A percentile compares a stretch with the other conserved stretches of the same genome.
These are phyloP conservation scores for Epithemia pelagica DNA, from an alignment of 108 stramenopile species.

Conservation along the genomic window DNA sequence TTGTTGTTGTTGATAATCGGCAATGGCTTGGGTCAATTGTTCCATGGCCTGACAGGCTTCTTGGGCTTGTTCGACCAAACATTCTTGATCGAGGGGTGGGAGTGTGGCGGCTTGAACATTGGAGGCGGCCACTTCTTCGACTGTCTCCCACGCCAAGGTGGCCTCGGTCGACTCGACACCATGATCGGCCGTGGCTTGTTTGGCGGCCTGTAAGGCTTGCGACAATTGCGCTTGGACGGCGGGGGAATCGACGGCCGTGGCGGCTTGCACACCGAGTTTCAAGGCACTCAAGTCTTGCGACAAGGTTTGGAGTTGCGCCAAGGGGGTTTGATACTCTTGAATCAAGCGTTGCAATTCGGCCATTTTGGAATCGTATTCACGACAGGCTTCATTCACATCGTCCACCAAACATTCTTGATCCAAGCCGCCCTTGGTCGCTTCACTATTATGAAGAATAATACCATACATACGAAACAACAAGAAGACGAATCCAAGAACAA, in stretches of 20 bases:
- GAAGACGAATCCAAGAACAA: too few relatives aligned
- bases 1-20: neutral
- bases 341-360: conserved; percentile 13
- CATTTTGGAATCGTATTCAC: neutral
- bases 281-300: conserved; percentile 1
- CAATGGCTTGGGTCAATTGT: conserved; percentile 15
- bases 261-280: conserved; percentile 20
- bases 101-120: conserved; percentile 8
- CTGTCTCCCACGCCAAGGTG: conserved; percentile 70
- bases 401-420: neutral
- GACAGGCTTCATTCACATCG: neutral
- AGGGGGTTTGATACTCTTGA: conserved; percentile 19
- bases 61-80: conserved; percentile 30
- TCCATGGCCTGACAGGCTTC: conserved; percentile 45
- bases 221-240: neutral
- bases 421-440: neutral
- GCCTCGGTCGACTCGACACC: conserved; percentile 55
- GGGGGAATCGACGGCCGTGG: neutral
- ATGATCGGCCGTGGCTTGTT: conserved; percentile 33
- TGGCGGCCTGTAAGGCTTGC: conserved; percentile 48
- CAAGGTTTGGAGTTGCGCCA: conserved; percentile 5
- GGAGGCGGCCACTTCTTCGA: conserved; percentile 62
- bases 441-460: neutral
- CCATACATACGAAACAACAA: too few relatives aligned
- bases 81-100: conserved; percentile 28